These are phyloP conservation scores for Citrullus amarus DNA, from an alignment of 306 rosid species.

Conservation along the genomic window DNA sequence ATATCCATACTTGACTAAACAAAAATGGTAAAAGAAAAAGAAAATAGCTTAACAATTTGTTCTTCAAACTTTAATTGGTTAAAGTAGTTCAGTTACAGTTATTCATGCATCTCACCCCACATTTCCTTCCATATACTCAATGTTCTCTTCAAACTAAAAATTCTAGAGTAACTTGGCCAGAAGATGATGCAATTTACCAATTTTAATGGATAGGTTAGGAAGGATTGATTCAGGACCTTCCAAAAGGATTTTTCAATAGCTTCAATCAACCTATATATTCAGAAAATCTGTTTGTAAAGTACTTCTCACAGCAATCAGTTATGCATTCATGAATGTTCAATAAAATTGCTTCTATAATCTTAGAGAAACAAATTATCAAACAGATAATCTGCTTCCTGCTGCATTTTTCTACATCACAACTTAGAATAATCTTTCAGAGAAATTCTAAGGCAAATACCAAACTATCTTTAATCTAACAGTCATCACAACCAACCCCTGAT, in stretches of 20 bases:
- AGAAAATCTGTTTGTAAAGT: neutral
- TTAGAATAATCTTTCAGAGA: neutral
- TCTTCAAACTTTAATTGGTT: neutral
- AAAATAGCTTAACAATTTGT: neutral
- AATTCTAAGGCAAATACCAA: neutral
- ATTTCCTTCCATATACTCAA: too few species aligned
- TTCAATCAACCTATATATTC: neutral
- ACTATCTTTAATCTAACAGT: neutral
- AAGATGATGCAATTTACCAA: neutral
- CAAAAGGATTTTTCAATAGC: neutral
- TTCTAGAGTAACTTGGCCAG: neutral
- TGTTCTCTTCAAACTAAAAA: too few species aligned
- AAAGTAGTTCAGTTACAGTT: neutral
- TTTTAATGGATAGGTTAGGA: neutral
- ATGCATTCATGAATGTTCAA: neutral
- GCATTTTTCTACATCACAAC: neutral
- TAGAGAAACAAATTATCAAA: neutral
- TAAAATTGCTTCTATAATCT: neutral
- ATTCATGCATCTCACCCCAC: too few species aligned
- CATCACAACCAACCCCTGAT: neutral
- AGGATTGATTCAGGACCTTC: neutral
- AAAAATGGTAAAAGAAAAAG: neutral
- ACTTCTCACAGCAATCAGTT: neutral
- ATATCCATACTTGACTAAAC: constrained; percentile 14
- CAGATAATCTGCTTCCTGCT: neutral